phyloP scores from a whole-genome alignment of 306 rosid genomes.

The Nissolia schottii region DNA sequence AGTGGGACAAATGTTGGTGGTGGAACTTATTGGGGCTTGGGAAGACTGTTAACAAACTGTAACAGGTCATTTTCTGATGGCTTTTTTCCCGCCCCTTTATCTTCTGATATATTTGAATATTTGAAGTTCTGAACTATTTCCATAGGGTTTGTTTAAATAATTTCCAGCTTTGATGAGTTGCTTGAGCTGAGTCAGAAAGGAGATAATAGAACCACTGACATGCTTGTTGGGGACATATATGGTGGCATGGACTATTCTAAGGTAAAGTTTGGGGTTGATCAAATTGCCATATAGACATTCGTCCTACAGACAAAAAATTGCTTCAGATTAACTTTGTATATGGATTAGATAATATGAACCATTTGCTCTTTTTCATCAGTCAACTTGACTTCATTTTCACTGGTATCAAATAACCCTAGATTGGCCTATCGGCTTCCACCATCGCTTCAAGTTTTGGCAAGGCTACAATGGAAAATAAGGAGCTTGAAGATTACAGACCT shows the following conservation, averaged over 20 bases:
- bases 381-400: conserved; percentile 10
- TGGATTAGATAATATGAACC: neutral
- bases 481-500: conserved; percentile 74
- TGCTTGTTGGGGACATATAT: conserved; percentile 96
- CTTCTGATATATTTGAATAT: conserved; percentile 13
- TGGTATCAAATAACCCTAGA: conserved; percentile 35
- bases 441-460: conserved; percentile 95
- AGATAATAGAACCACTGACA: conserved; percentile 72
- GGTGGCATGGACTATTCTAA: conserved; percentile 86
- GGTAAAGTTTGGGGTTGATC: conserved; percentile 38
- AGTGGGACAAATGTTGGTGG: conserved; percentile 97
- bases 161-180: conserved; percentile 75
- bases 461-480: conserved; percentile 68
- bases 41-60: conserved; percentile 81
- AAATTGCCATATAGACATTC: neutral
- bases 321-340: neutral
- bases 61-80: conserved; percentile 45
- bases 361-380: conserved; percentile 7
- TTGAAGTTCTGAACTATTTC: too few species aligned
- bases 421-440: conserved; percentile 83
- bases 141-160: conserved; percentile 25
- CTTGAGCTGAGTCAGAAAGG: conserved; percentile 86
- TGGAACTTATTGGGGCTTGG: conserved; percentile 92
- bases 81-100: neutral
- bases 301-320: neutral